Conservation (phyloP, 1,139 yeast species). For the Blastobotrys proliferans region DNA sequence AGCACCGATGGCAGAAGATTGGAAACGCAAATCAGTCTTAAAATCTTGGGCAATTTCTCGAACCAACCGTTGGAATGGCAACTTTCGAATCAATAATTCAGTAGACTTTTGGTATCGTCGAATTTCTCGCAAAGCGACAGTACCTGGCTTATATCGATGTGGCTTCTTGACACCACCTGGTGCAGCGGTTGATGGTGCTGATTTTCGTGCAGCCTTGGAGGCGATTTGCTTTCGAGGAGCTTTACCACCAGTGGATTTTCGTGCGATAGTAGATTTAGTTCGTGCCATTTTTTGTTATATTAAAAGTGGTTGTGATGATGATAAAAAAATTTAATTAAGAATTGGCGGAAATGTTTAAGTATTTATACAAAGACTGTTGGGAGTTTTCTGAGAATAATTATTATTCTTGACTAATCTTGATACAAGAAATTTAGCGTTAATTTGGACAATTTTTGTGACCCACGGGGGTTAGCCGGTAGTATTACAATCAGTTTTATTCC, state of each 20-base stretch:
- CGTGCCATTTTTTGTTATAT: slow-evolving; percentile 66
- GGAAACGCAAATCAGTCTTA: slow-evolving; percentile 97
- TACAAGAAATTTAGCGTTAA: no score
- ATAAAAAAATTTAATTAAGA: neutral
- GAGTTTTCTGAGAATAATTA: no score
- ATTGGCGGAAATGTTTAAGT: neutral
- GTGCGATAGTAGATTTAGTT: slow-evolving; percentile 95
- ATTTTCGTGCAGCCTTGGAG: slow-evolving; percentile 98
- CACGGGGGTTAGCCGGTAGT: no score
- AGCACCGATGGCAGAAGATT: slow-evolving; percentile 97
- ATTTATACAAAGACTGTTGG: no score
- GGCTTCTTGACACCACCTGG: slow-evolving; percentile 99
- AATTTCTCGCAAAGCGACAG: slow-evolving; percentile 98
- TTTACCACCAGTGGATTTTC: slow-evolving; percentile 99
- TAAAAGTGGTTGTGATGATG: neutral
- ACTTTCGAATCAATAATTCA: slow-evolving; percentile 91
- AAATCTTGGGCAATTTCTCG: slow-evolving; percentile 97
- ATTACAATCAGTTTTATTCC: no score
- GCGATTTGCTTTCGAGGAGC: slow-evolving; percentile 99
- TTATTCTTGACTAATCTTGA: no score
- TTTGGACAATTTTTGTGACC: no score
- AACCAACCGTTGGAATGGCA: slow-evolving; percentile 97
- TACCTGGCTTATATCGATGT: slow-evolving; percentile 99
- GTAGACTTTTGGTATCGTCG: slow-evolving; percentile 99
- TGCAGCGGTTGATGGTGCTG: slow-evolving; percentile 68